Evolutionary conservation across 129 eudicot genomes (phyloP).

Genomic region (Lactuca saligna): DNA sequence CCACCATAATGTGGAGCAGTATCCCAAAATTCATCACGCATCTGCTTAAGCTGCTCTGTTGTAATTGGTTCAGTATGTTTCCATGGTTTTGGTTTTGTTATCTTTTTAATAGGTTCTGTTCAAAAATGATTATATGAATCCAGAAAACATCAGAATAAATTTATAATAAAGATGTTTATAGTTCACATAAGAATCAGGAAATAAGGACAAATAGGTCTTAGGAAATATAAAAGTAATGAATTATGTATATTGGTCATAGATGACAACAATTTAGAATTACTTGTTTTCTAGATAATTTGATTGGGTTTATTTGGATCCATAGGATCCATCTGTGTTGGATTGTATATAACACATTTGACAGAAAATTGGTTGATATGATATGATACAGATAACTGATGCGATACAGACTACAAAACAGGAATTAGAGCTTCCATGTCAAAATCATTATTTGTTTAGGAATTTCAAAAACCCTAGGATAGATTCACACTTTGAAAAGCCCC

Average conservation of each 20-base stretch:
- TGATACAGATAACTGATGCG: background rate
- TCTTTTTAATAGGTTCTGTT: constrained; percentile 49
- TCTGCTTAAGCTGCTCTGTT: constrained; percentile 58
- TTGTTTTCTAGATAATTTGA: background rate
- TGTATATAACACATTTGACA: background rate
- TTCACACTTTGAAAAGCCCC: background rate
- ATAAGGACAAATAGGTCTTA: too few relatives aligned
- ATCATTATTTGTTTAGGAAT: constrained; percentile 4
- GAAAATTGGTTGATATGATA: background rate
- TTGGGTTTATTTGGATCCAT: background rate
- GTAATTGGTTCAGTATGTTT: constrained; percentile 82
- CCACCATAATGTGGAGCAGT: constrained; percentile 96
- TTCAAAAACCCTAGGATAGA: constrained; percentile 1
- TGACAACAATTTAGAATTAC: background rate
- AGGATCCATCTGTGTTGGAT: background rate
- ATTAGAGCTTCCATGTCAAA: background rate
- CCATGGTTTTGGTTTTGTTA: constrained; percentile 90
- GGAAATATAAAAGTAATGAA: too few relatives aligned
- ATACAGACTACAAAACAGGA: background rate
- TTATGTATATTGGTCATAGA: background rate
- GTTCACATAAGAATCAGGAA: too few relatives aligned
- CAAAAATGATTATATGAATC: background rate
- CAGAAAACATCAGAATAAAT: background rate
- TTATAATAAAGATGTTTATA: too few relatives aligned
- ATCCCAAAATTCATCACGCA: constrained; percentile 97